Evolutionary conservation across 495 filamentous ascomycete genomes (phyloP).

Genomic region (Aspergillus carlsbadensis): DNA sequence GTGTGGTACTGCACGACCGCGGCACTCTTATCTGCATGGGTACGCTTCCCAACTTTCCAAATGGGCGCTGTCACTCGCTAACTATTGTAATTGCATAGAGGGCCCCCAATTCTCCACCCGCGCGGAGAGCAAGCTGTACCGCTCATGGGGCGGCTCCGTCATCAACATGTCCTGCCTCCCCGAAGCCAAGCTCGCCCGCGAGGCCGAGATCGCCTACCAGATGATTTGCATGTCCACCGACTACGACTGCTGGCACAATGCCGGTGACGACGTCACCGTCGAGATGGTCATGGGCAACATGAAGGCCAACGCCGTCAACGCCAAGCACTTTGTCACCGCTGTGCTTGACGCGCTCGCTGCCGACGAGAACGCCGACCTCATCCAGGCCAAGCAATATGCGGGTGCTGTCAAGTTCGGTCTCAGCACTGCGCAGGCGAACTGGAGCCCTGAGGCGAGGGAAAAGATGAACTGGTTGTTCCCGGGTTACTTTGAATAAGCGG

Average conservation of each 20-base stretch:
- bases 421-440: constrained; percentile 65
- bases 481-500: constrained; percentile 34
- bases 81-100: constrained; percentile 46
- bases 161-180: constrained; percentile 99
- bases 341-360: constrained; percentile 82
- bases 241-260: constrained; percentile 93
- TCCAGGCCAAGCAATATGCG: constrained; percentile 65
- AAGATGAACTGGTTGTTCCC: constrained; percentile 79
- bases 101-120: constrained; percentile 97
- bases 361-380: constrained; percentile 70
- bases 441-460: constrained; percentile 62
- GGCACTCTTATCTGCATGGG: constrained; percentile 90
- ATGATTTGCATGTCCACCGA: constrained; percentile 99
- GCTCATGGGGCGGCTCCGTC: constrained; percentile 81
- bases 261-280: constrained; percentile 78
- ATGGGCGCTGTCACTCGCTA: not conserved
- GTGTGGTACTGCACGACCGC: constrained; percentile 70
- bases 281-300: constrained; percentile 98
- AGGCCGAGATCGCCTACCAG: constrained; percentile 95
- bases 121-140: constrained; percentile 92
- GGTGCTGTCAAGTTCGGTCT: constrained; percentile 59
- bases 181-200: constrained; percentile 91
- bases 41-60: constrained; percentile 38
- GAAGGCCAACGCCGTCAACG: constrained; percentile 86
- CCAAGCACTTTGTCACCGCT: constrained; percentile 76